Conservation (phyloP, 352 stramenopile genomes). For the Phytopythium sindhum region DNA sequence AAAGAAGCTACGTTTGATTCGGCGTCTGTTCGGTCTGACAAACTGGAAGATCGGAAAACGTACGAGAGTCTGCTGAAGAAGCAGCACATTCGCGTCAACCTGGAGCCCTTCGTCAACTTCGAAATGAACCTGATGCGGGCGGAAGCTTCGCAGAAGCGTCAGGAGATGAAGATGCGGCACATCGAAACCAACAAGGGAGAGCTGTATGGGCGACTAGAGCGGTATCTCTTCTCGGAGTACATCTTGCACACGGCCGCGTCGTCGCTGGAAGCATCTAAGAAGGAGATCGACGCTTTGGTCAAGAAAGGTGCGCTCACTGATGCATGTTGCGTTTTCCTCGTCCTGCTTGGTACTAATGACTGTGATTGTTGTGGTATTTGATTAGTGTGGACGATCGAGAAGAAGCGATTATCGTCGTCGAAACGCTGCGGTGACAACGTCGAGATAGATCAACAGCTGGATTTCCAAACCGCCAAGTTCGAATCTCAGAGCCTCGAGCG, state of each 20-base stretch:
- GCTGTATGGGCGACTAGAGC: slow-evolving; percentile 62
- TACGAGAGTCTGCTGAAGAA: slow-evolving; percentile 38
- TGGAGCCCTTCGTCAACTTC: slow-evolving; percentile 80
- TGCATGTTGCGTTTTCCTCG: not conserved
- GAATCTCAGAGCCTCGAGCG: slow-evolving; percentile 59
- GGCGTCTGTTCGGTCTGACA: slow-evolving; percentile 9
- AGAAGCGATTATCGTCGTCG: slow-evolving; percentile 47
- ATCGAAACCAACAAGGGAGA: slow-evolving; percentile 84
- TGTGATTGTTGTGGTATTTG: slow-evolving; percentile 2
- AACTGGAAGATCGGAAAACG: slow-evolving; percentile 9
- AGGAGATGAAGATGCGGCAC: slow-evolving; percentile 82
- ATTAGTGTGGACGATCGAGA: slow-evolving; percentile 57
- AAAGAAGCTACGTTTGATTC: slow-evolving; percentile 9
- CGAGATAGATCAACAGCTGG: slow-evolving; percentile 50
- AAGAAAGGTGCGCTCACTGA: slow-evolving; percentile 55
- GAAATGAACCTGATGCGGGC: slow-evolving; percentile 80
- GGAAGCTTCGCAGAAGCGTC: slow-evolving; percentile 71
- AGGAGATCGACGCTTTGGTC: slow-evolving; percentile 58
- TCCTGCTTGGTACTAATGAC: not conserved
- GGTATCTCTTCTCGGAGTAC: slow-evolving; percentile 79
- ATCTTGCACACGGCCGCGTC: slow-evolving; percentile 66
- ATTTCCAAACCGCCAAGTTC: slow-evolving; percentile 74
- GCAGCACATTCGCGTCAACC: slow-evolving; percentile 62
- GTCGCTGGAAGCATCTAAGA: slow-evolving; percentile 51
- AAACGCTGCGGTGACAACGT: slow-evolving; percentile 60